Conservation (phyloP, 345 rosid species). For the Carallia brachiata region DNA sequence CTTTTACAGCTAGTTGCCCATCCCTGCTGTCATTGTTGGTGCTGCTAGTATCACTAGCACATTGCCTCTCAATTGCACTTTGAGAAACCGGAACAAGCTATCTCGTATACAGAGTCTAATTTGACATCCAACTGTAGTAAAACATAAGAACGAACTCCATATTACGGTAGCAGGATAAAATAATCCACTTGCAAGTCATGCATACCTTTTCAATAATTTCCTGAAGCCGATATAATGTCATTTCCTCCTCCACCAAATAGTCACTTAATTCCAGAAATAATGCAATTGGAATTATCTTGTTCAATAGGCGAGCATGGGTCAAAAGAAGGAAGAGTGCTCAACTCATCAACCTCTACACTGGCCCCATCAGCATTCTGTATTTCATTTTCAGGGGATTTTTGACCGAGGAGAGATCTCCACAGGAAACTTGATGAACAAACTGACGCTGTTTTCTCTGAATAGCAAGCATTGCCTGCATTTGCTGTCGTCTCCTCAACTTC, state of each 20-base stretch:
- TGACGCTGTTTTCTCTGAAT: slow-evolving; percentile 84
- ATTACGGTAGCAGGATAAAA: no score
- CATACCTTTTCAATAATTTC: slow-evolving; percentile 75
- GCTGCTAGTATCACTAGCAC: slow-evolving; percentile 49
- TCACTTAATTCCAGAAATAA: slow-evolving; percentile 43
- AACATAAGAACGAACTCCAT: no score
- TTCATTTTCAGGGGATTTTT: slow-evolving; percentile 50
- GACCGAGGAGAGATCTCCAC: slow-evolving; percentile 38
- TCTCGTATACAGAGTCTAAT: slow-evolving; percentile 76
- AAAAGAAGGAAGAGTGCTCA: slow-evolving; percentile 43
- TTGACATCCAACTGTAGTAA: slow-evolving; percentile 62
- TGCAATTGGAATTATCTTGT: slow-evolving; percentile 53
- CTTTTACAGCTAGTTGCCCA: slow-evolving; percentile 39
- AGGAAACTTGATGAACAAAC: slow-evolving; percentile 47
- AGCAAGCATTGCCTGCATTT: slow-evolving; percentile 96
- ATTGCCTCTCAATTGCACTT: slow-evolving; percentile 78
- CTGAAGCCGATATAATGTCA: slow-evolving; percentile 69
- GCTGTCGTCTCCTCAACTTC: slow-evolving; percentile 86
- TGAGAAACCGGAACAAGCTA: slow-evolving; percentile 97
- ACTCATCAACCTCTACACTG: slow-evolving; percentile 42
- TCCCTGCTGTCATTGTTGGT: slow-evolving; percentile 49
- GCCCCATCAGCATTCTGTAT: slow-evolving; percentile 46
- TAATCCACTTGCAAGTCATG: slow-evolving; percentile 4
- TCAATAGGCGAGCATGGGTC: slow-evolving; percentile 56
- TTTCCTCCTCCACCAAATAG: slow-evolving; percentile 46